Conservation (phyloP, 345 rosid genomes). For the Schrenkiella parvula region DNA sequence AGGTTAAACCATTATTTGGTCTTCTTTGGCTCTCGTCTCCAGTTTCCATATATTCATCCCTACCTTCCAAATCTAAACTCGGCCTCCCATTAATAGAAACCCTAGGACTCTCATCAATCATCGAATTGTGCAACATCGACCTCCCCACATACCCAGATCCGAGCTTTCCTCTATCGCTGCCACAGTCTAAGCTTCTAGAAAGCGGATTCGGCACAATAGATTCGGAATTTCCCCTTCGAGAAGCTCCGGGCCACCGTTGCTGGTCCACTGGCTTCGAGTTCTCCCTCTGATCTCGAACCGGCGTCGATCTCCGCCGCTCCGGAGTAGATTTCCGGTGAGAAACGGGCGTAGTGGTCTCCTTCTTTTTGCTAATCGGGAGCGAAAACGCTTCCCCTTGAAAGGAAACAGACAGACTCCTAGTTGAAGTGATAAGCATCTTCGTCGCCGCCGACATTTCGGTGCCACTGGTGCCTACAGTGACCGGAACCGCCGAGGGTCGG, state of each 20-base stretch:
- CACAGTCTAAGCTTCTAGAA: conserved; percentile 69
- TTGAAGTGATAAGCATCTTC: conserved; percentile 69
- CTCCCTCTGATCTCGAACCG: conserved; percentile 52
- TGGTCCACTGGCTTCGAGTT: conserved; percentile 61
- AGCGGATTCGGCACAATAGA: conserved; percentile 42
- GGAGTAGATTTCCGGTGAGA: conserved; percentile 63
- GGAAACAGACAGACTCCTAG: conserved; percentile 89
- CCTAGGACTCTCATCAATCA: conserved; percentile 51
- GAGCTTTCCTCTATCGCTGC: conserved; percentile 52
- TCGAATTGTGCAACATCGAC: conserved; percentile 58
- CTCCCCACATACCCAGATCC: conserved; percentile 57
- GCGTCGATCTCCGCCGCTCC: conserved; percentile 57
- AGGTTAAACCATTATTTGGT: conserved; percentile 41
- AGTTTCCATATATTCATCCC: conserved; percentile 33
- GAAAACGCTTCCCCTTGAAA: conserved; percentile 93
- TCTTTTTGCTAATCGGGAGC: conserved; percentile 66
- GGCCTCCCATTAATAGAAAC: conserved; percentile 44
- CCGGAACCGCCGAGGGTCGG: conserved; percentile 51
- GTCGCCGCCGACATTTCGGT: conserved; percentile 47
- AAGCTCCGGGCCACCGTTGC: conserved; percentile 68
- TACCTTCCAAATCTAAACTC: conserved; percentile 49
- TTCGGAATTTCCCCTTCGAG: conserved; percentile 33
- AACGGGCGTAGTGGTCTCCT: conserved; percentile 52
- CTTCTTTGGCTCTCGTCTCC: conserved; percentile 34
- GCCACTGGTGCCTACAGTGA: conserved; percentile 36